Percentiles rank a stretch among this genome's conserved stretches.
These are phyloP conservation scores for Botryotinia calthae DNA, from an alignment of 2,329 filamentous ascomycete genomes.

Conservation along the genomic window DNA sequence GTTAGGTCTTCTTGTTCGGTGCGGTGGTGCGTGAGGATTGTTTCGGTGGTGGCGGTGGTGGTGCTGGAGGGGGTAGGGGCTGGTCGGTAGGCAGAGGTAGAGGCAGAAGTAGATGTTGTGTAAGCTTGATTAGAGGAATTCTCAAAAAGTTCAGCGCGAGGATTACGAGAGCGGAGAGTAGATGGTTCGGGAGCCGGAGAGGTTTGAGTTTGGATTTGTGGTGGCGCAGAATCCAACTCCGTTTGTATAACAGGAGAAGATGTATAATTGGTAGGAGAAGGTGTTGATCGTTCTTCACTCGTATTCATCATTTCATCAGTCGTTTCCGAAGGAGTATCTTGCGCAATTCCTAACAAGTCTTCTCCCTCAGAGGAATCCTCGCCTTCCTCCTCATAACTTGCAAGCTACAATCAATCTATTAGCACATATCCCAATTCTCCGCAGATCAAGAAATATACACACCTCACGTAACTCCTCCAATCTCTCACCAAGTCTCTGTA, in stretches of 20 bases:
- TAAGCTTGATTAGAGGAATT: neutral
- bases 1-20: constrained; percentile 82
- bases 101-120: constrained; percentile 43
- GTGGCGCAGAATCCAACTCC: constrained; percentile 3
- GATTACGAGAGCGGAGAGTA: constrained; percentile 31
- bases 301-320: constrained; percentile 23
- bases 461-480: constrained; percentile 67
- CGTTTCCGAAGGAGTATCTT: constrained; percentile 50
- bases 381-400: constrained; percentile 28
- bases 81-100: neutral
- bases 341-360: constrained; percentile 50
- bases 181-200: constrained; percentile 22
- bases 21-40: constrained; percentile 72
- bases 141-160: constrained; percentile 15
- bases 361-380: constrained; percentile 50
- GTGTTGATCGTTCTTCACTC: constrained; percentile 15
- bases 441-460: neutral
- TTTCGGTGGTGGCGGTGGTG: constrained; percentile 61
- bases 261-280: constrained; percentile 23
- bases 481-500: constrained; percentile 64
- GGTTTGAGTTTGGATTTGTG: constrained; percentile 11
- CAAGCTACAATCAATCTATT: constrained; percentile 24
- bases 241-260: constrained; percentile 9
- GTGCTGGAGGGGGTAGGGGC: constrained; percentile 42
- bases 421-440: neutral